A percentile compares a stretch with the other conserved stretches of the same genome.
Evolutionary conservation across 176 grass and related monocot genomes (phyloP).

Genomic region (Olyra latifolia): DNA sequence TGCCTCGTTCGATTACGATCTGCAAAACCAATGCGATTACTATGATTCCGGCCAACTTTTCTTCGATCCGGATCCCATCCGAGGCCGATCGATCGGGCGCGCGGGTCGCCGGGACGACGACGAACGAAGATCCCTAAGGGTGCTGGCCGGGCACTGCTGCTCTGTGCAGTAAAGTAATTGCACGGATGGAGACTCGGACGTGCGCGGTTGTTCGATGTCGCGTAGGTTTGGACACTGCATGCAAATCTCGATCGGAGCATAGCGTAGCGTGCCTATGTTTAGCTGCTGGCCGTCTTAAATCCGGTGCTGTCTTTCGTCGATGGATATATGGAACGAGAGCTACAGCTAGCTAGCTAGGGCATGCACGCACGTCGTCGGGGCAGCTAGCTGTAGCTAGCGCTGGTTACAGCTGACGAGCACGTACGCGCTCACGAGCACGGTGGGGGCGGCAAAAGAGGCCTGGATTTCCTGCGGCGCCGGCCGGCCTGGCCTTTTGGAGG

Average conservation of each 20-base stretch:
- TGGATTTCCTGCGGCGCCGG: not conserved
- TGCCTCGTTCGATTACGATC: constrained; percentile 29
- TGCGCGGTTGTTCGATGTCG: not conserved
- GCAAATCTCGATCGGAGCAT: not conserved
- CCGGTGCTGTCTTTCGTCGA: not conserved
- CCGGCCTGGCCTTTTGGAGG: not conserved
- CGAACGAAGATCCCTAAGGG: not conserved
- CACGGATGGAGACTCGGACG: not conserved
- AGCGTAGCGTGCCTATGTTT: not conserved
- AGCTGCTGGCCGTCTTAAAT: not conserved
- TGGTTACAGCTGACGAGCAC: not conserved
- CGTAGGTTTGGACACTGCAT: not conserved
- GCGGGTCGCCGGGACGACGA: not conserved
- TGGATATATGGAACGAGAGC: not conserved
- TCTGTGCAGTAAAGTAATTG: not conserved
- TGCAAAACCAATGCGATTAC: constrained; percentile 21
- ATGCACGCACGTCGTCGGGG: not conserved
- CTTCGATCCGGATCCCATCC: not conserved
- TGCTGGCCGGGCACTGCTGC: not conserved
- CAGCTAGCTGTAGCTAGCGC: not conserved
- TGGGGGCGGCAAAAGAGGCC: not conserved
- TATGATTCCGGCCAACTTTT: not conserved
- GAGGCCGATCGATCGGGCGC: not conserved
- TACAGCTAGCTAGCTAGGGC: no score
- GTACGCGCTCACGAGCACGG: not conserved